Conservation (phyloP, 2,329 filamentous ascomycete genomes). For the Rhynchosporium graminicola region DNA sequence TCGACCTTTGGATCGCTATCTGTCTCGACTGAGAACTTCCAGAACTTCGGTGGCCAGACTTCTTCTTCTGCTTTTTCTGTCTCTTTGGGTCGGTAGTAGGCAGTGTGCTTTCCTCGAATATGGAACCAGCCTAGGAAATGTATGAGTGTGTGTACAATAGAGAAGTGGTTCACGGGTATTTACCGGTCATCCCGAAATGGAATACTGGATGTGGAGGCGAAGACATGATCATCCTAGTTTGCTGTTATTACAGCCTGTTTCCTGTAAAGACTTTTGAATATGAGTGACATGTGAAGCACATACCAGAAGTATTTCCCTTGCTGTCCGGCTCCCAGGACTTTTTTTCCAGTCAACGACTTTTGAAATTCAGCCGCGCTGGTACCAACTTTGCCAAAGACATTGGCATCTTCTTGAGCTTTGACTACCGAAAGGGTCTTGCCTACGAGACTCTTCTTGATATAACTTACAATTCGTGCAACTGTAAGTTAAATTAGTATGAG, state of each 20-base stretch:
- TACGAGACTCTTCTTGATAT: constrained; percentile 78
- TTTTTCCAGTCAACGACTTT: constrained; percentile 72
- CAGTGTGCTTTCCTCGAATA: constrained; percentile 74
- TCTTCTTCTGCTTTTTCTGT: constrained; percentile 49
- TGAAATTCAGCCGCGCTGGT: constrained; percentile 76
- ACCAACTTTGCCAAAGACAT: constrained; percentile 88
- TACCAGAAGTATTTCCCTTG: constrained; percentile 98
- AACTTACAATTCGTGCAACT: constrained; percentile 86
- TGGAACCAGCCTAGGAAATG: constrained; percentile 72
- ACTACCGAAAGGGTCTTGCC: constrained; percentile 76
- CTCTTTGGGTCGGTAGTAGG: constrained; percentile 72
- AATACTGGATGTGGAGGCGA: constrained; percentile 82
- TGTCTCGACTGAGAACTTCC: constrained; percentile 80
- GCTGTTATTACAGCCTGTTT: constrained; percentile 6
- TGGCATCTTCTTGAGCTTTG: constrained; percentile 74
- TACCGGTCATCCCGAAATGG: constrained; percentile 77
- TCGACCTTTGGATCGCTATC: constrained; percentile 54
- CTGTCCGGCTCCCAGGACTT: constrained; percentile 68
- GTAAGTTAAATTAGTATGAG: constrained; percentile 3
- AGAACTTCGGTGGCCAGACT: constrained; percentile 85
- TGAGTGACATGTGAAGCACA: neutral
- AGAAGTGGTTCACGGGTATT: constrained; percentile 7
- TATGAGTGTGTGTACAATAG: constrained; percentile 18
- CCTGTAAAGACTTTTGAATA: neutral
- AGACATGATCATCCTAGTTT: constrained; percentile 65